A percentile compares a stretch with the other conserved stretches of the same genome.
Conservation (phyloP, 768 basidiomycete species). For the Xerocomellus dryophilus region DNA sequence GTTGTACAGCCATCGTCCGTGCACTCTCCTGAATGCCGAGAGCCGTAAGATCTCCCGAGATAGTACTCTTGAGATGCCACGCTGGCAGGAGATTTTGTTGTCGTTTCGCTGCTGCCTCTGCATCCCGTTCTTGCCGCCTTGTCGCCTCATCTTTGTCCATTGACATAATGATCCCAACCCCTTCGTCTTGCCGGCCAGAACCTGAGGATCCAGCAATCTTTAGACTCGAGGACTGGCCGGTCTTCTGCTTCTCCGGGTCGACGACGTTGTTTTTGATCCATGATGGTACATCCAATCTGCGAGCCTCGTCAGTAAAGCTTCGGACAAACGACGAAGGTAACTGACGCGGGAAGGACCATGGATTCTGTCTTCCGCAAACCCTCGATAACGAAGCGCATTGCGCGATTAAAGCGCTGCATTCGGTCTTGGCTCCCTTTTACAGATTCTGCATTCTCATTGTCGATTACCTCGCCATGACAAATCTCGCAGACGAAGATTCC, state of each 20-base stretch:
- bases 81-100: conserved; percentile 89
- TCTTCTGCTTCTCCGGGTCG: conserved; percentile 60
- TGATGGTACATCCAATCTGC: conserved; percentile 74
- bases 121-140: conserved; percentile 67
- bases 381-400: conserved; percentile 84
- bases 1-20: conserved; percentile 42
- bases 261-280: conserved; percentile 77
- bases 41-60: conserved; percentile 87
- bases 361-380: conserved; percentile 86
- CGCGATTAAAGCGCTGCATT: conserved; percentile 92
- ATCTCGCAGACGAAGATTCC: conserved; percentile 81
- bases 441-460: conserved; percentile 89
- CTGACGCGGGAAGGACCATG: conserved; percentile 80
- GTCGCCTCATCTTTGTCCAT: conserved; percentile 86
- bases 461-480: conserved; percentile 80
- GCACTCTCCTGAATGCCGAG: conserved; percentile 74
- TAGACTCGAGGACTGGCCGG: conserved; percentile 50
- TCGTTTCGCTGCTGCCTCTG: conserved; percentile 79
- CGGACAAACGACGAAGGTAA: conserved; percentile 13
- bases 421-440: conserved; percentile 85
- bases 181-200: conserved; percentile 61
- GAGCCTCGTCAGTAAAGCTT: conserved; percentile 1
- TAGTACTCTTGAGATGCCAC: conserved; percentile 96
- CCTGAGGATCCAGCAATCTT: conserved; percentile 73
- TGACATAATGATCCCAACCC: conserved; percentile 81